Evolutionary conservation across 805 yeast species (phyloP).

Genomic region (Starmerella khaoyaiensis): DNA sequence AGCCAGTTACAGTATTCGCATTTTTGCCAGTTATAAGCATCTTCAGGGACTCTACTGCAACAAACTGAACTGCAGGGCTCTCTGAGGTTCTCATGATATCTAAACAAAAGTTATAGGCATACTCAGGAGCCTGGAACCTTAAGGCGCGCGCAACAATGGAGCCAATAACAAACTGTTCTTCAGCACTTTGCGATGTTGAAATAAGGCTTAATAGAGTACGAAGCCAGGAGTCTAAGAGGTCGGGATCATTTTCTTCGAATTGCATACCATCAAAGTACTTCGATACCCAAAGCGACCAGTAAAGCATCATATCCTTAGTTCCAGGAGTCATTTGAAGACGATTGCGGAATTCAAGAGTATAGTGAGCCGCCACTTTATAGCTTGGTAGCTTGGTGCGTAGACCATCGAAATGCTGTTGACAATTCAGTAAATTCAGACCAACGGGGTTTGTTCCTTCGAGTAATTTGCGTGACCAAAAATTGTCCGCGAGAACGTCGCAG

Average conservation of each 20-base stretch:
- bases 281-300: slow-evolving; percentile 28
- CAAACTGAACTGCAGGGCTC: slow-evolving; percentile 53
- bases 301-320: slow-evolving; percentile 26
- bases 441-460: slow-evolving; percentile 23
- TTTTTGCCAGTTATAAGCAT: slow-evolving; percentile 33
- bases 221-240: slow-evolving; percentile 30
- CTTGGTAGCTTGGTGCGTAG: slow-evolving; percentile 10
- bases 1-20: no score
- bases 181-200: slow-evolving; percentile 25
- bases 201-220: slow-evolving; percentile 31
- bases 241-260: slow-evolving; percentile 26
- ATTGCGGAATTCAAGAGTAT: neutral
- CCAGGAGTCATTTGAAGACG: slow-evolving; percentile 21
- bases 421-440: slow-evolving; percentile 27
- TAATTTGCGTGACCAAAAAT: slow-evolving; percentile 13
- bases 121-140: slow-evolving; percentile 42
- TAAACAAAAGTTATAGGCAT: slow-evolving; percentile 45
- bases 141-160: slow-evolving; percentile 55
- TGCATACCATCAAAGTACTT: slow-evolving; percentile 19
- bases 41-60: slow-evolving; percentile 54
- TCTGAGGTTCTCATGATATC: slow-evolving; percentile 42
- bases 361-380: slow-evolving; percentile 2
- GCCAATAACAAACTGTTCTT: slow-evolving; percentile 31
- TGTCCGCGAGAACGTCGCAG: slow-evolving; percentile 12
- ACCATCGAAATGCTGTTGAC: slow-evolving; percentile 25